Conservation (phyloP, 192 early-diverging fungal species). For the Backusella parvicylindrica region DNA sequence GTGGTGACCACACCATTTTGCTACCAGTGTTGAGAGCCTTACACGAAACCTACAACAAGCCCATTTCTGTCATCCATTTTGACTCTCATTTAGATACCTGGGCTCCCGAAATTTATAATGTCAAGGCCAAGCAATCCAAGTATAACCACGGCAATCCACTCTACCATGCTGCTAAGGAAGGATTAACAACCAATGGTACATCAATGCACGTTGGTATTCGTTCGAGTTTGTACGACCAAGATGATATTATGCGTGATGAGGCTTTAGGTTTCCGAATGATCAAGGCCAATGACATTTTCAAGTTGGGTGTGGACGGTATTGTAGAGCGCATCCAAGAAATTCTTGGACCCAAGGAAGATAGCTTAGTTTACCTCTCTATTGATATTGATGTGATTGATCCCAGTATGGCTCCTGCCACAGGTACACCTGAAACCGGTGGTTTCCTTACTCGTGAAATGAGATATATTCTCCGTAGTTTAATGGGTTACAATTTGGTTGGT, state of each 20-base stretch:
- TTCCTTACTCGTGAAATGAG: conserved; percentile 39
- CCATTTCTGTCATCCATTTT: conserved; percentile 33
- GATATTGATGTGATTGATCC: conserved; percentile 46
- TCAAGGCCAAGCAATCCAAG: conserved; percentile 19
- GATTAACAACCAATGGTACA: conserved; percentile 35
- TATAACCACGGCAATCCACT: conserved; percentile 41
- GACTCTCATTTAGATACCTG: conserved; percentile 36
- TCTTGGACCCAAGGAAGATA: conserved; percentile 20
- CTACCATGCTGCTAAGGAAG: conserved; percentile 39
- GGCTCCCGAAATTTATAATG: conserved; percentile 28
- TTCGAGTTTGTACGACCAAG: conserved; percentile 32
- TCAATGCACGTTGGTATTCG: conserved; percentile 41
- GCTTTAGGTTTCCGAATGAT: conserved; percentile 38
- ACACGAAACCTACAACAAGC: conserved; percentile 12
- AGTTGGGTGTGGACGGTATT: conserved; percentile 39
- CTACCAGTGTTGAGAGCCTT: conserved; percentile 29
- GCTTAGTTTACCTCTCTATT: conserved; percentile 37
- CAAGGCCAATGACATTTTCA: conserved; percentile 42
- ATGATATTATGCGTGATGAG: conserved; percentile 38
- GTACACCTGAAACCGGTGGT: conserved; percentile 40
- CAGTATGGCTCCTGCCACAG: conserved; percentile 30
- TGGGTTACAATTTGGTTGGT: conserved; percentile 37
- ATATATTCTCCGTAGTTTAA: conserved; percentile 32
- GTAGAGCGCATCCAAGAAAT: conserved; percentile 33
- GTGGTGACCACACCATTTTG: conserved; percentile 32